Evolutionary conservation across 169 alveolate genomes (phyloP).

Genomic region (Theileria annulata): DNA sequence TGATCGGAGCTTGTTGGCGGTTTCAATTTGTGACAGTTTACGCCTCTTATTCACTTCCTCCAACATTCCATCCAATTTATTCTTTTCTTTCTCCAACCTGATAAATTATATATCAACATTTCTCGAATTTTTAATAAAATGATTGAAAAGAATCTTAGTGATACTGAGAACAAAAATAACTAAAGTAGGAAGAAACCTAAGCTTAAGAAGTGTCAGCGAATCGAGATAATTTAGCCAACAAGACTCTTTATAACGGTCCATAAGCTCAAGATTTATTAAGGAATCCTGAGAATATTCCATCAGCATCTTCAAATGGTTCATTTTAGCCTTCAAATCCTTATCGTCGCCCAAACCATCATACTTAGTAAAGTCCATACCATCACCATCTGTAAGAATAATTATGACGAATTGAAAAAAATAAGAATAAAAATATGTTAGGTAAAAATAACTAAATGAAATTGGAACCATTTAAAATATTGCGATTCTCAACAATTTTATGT

Average conservation of each 20-base stretch:
- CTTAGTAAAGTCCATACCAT: conserved; percentile 20
- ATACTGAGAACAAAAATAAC: neutral
- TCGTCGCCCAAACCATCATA: conserved; percentile 17
- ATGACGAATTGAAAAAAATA: neutral
- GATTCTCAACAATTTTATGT: conserved; percentile 11
- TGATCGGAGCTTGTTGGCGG: conserved; percentile 27
- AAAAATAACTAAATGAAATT: neutral
- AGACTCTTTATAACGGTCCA: conserved; percentile 65
- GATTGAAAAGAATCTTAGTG: neutral
- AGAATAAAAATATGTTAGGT: neutral
- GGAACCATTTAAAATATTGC: neutral
- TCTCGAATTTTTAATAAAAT: neutral
- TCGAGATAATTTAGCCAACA: conserved; percentile 60
- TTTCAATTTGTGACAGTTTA: conserved; percentile 39
- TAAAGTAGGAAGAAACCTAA: conserved; percentile 26
- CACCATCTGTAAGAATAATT: conserved; percentile 18
- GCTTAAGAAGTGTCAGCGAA: conserved; percentile 22
- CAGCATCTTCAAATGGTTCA: conserved; percentile 31
- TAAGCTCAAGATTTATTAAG: conserved; percentile 47
- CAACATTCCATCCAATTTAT: conserved; percentile 20
- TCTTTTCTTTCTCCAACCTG: conserved; percentile 30
- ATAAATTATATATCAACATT: neutral
- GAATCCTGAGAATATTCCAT: conserved; percentile 59
- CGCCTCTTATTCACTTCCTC: conserved; percentile 55
- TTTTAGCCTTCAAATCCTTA: conserved; percentile 5